Conservation (phyloP, 306 rosid species). For the Cucurbita argyrosperma region DNA sequence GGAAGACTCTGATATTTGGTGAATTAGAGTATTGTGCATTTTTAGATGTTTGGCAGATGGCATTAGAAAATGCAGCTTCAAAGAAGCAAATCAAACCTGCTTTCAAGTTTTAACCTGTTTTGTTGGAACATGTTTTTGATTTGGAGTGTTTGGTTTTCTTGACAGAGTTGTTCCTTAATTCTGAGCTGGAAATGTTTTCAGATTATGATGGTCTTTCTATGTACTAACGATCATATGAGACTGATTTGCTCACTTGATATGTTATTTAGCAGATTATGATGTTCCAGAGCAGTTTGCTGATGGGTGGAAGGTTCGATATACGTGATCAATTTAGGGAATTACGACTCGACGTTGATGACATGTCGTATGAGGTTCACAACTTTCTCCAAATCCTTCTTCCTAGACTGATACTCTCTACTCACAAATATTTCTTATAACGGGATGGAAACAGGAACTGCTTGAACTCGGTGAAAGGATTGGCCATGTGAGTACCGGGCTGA, state of each 20-base stretch:
- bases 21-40: background rate
- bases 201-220: background rate
- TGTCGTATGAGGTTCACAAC: conserved; percentile 68
- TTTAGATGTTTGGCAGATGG: background rate
- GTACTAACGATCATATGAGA: background rate
- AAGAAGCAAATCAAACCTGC: background rate
- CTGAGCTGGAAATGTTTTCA: background rate
- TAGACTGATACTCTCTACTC: background rate
- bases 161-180: background rate
- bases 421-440: background rate
- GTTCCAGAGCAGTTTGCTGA: conserved; percentile 53
- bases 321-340: conserved; percentile 64
- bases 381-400: background rate
- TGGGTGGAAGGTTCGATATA: conserved; percentile 53
- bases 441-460: conserved; percentile 51
- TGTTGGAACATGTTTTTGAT: background rate
- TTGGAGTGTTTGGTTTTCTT: background rate
- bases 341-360: conserved; percentile 89
- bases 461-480: conserved; percentile 89
- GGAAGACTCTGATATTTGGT: background rate
- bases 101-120: background rate
- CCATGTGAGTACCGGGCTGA: conserved; percentile 72
- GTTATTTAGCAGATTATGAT: conserved; percentile 58
- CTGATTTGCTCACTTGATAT: background rate
- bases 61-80: background rate